phyloP scores from a whole-genome alignment of 2,329 filamentous ascomycete species.

The Sporothrix protearum region DNA sequence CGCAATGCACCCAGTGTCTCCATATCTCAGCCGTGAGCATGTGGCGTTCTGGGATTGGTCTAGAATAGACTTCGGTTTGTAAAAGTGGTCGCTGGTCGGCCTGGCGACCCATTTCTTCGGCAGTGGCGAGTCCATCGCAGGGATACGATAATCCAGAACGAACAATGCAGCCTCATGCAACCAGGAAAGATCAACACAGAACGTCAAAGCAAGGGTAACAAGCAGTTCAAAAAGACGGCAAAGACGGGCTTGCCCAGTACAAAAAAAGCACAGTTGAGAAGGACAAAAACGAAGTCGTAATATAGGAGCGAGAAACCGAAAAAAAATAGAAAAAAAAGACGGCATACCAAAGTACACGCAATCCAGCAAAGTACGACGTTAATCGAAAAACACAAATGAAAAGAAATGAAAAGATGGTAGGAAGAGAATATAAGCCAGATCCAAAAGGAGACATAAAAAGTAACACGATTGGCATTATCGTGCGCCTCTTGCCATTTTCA shows the following conservation, averaged over 20 bases:
- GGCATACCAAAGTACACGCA: not conserved
- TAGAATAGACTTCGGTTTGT: not conserved
- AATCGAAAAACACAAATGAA: not conserved
- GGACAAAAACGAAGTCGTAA: not conserved
- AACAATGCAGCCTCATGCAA: not conserved
- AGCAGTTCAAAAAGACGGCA: too few species aligned
- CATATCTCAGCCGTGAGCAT: not conserved
- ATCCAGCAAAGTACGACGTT: not conserved
- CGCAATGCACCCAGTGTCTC: not conserved
- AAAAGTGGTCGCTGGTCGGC: not conserved
- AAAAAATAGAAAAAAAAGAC: too few species aligned
- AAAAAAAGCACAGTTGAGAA: not conserved
- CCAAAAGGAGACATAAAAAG: not conserved
- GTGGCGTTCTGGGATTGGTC: conserved; percentile 6
- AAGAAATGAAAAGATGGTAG: not conserved
- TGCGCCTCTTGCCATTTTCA: not conserved
- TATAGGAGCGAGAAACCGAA: not conserved
- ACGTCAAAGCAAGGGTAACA: not conserved
- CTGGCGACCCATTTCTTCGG: conserved; percentile 2
- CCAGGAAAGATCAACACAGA: not conserved
- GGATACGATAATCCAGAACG: not conserved
- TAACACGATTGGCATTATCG: not conserved
- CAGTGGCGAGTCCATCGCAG: not conserved
- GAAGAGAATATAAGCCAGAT: not conserved
- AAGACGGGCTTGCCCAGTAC: not conserved